A percentile compares a stretch with the other conserved stretches of the same genome.
Conservation (phyloP, 2,329 filamentous ascomycete species). For the Fusarium zealandicum region DNA sequence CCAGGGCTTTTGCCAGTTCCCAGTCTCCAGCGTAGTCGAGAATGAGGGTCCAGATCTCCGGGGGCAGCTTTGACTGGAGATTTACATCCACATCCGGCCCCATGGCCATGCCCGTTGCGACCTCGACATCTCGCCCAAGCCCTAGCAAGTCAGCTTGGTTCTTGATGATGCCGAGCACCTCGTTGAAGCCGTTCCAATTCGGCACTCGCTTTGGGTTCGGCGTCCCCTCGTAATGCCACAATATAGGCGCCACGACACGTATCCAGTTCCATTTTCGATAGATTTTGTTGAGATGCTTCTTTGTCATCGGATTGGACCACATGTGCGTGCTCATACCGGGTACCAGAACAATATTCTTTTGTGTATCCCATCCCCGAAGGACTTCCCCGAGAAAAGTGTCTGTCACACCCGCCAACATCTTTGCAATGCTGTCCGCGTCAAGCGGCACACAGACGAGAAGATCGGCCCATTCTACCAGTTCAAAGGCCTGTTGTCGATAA, state of each 20-base stretch:
- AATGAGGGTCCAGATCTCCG: slow-evolving; percentile 89
- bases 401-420: slow-evolving; percentile 85
- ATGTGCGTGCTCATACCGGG: slow-evolving; percentile 88
- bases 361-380: slow-evolving; percentile 84
- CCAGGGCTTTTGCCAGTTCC: slow-evolving; percentile 84
- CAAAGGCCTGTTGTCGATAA: slow-evolving; percentile 61
- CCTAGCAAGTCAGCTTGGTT: slow-evolving; percentile 80
- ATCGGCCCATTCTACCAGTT: slow-evolving; percentile 87
- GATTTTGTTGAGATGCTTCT: slow-evolving; percentile 85
- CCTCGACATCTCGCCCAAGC: slow-evolving; percentile 74
- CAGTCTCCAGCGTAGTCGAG: slow-evolving; percentile 86
- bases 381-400: slow-evolving; percentile 83
- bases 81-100: slow-evolving; percentile 45
- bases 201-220: slow-evolving; percentile 61
- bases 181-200: slow-evolving; percentile 71
- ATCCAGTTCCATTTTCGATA: slow-evolving; percentile 88
- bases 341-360: slow-evolving; percentile 83
- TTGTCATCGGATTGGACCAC: slow-evolving; percentile 91
- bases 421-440: slow-evolving; percentile 82
- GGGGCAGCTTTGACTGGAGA: slow-evolving; percentile 66
- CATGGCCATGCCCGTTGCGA: slow-evolving; percentile 52
- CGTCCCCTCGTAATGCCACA: slow-evolving; percentile 77
- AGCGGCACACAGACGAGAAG: slow-evolving; percentile 84
- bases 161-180: slow-evolving; percentile 76
- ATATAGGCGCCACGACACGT: slow-evolving; percentile 77